Base-by-base conservation (phyloP, 1,139 yeast species). In the Blastobotrys ciferrii region DNA sequence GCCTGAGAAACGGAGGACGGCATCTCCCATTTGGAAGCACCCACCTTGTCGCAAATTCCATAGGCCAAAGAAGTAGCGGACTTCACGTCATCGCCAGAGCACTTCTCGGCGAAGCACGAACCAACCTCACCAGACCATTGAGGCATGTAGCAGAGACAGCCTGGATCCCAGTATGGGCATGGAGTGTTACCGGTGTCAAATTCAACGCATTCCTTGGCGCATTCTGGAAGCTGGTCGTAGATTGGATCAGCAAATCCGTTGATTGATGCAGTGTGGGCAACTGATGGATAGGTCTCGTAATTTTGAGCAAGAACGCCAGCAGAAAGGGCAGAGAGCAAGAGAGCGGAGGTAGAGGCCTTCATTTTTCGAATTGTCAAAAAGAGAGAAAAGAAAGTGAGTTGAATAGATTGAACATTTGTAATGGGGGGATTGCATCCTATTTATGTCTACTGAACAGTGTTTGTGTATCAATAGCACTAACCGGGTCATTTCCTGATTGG, bases 121-220 rank as follows among this genome's bases (percentile, higher is more conserved):
- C 73, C 80, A 17, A 76, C 77, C 42, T 59, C 58, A 18, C 75
- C 76, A 32, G 72, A 64, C 76, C 76, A 75, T 53, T 66, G 71
- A 14, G 75, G 71, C 77, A 76, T 75, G 17, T 74, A 77, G 41
- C 80, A 75, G 57, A 75, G 68, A 59, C 80, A 75, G 3, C 80
- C 80, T 28, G 80, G 72, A 55, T 75, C 80, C 80, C 80, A 75
- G 66, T 75, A 74, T 42, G 80, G 80, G 58, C 80, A 75, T 32
- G 56, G 56, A 5, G 55, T 52, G 43, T 43, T 51, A 20, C 50
- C 48, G 19, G 55, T 45, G 35, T 28, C 32, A 12, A 32, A 43
- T 33, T 39, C 38, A 9, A 55, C 58, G 42, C 58, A 55, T 1
- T 57, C 58, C 55, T 68, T 59, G 43, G 80, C 80, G 63, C 80